phyloP scores from a whole-genome alignment of 768 basidiomycete genomes.

The Phanerochaete sordida region DNA sequence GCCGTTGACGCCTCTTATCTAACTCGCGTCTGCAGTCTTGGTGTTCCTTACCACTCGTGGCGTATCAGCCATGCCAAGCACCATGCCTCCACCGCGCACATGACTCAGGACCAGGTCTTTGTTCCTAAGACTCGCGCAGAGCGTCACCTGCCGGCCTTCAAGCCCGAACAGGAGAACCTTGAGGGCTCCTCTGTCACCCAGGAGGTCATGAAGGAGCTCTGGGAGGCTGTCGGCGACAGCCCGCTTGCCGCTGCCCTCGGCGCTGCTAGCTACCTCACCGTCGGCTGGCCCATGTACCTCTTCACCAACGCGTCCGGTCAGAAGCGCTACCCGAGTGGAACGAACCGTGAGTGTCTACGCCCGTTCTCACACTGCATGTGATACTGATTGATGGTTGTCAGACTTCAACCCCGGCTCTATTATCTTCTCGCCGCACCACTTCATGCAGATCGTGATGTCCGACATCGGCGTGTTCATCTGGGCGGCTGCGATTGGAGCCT shows the following conservation, averaged over 20 bases:
- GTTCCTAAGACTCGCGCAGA: slow-evolving; percentile 87
- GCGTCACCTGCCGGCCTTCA: slow-evolving; percentile 57
- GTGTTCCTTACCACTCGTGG: slow-evolving; percentile 98
- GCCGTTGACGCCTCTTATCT: not conserved
- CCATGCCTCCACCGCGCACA: slow-evolving; percentile 90
- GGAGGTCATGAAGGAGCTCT: slow-evolving; percentile 68
- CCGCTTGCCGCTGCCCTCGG: slow-evolving; percentile 66
- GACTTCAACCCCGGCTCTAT: slow-evolving; percentile 76
- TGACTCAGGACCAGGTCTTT: slow-evolving; percentile 95
- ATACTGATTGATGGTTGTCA: slow-evolving; percentile 18
- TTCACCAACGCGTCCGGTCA: slow-evolving; percentile 85
- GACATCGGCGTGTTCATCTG: slow-evolving; percentile 79
- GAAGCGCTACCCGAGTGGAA: slow-evolving; percentile 66
- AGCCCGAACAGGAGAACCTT: slow-evolving; percentile 64
- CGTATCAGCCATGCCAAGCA: slow-evolving; percentile 92
- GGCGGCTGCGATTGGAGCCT: slow-evolving; percentile 53
- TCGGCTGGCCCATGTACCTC: slow-evolving; percentile 87
- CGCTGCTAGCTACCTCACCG: slow-evolving; percentile 58
- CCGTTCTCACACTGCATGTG: not conserved
- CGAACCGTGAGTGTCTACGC: slow-evolving; percentile 61
- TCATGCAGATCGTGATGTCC: slow-evolving; percentile 71
- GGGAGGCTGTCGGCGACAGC: slow-evolving; percentile 89
- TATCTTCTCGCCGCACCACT: slow-evolving; percentile 86
- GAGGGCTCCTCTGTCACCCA: slow-evolving; percentile 61
- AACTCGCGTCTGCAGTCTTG: slow-evolving; percentile 48